Percentiles rank a stretch among this genome's conserved stretches.
Conservation (phyloP, 345 rosid genomes). For the Syzygium oleosum region DNA sequence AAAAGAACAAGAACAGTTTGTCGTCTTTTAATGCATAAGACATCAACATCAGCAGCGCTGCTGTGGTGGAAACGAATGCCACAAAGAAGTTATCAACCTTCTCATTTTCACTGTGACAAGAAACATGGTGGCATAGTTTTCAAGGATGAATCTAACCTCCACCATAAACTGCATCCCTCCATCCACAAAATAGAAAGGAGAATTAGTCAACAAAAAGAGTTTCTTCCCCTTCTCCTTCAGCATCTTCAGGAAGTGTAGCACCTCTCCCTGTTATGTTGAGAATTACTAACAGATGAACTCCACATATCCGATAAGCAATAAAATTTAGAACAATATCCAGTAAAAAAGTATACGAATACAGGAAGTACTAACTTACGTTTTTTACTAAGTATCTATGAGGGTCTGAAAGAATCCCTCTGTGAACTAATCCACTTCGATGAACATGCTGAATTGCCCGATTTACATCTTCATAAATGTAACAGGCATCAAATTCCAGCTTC, state of each 20-base stretch:
- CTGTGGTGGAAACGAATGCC: not conserved
- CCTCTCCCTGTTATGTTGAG: constrained; percentile 41
- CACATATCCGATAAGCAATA: not conserved
- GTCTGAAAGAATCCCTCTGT: constrained; percentile 80
- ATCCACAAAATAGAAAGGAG: constrained; percentile 92
- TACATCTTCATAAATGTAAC: constrained; percentile 93
- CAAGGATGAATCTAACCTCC: constrained; percentile 50
- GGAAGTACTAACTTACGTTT: constrained; percentile 41
- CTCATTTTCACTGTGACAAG: not conserved
- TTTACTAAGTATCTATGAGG: constrained; percentile 74
- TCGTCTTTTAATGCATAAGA: not conserved
- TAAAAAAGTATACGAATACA: not conserved
- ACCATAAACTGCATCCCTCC: constrained; percentile 89
- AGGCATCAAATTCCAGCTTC: constrained; percentile 87
- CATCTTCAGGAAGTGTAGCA: constrained; percentile 60
- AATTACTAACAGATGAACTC: not conserved
- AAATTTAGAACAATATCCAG: not conserved
- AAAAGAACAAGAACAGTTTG: not conserved
- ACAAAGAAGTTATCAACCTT: not conserved
- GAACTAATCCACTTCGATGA: constrained; percentile 87
- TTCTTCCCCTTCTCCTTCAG: constrained; percentile 89
- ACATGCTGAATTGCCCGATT: constrained; percentile 92
- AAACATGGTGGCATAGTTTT: not conserved
- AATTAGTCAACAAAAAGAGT: constrained; percentile 86
- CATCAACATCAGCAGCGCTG: not conserved